Conservation (phyloP, 257 asterid species). For the Fraxinus americana region DNA sequence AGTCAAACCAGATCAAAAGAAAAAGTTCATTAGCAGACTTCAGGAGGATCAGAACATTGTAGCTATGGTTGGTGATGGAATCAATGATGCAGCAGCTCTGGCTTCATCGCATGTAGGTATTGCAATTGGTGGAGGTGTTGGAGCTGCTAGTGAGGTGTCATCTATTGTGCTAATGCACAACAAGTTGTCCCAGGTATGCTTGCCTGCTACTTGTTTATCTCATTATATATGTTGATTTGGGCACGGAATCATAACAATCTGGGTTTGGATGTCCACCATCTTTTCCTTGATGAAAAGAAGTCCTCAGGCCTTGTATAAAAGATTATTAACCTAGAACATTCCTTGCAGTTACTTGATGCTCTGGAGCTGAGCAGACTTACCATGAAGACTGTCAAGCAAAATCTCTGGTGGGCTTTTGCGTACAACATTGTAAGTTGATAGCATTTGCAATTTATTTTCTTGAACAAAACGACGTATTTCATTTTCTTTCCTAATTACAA, state of each 20-base stretch:
- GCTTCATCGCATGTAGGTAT: conserved; percentile 95
- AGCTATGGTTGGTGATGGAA: conserved; percentile 99
- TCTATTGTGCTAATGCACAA: conserved; percentile 95
- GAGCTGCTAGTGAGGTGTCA: conserved; percentile 98
- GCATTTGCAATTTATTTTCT: conserved; percentile 24
- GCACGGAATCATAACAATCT: not conserved
- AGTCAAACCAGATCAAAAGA: conserved; percentile 86
- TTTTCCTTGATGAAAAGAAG: not conserved
- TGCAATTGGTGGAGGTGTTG: conserved; percentile 94
- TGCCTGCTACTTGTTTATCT: conserved; percentile 1
- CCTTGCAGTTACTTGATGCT: conserved; percentile 85
- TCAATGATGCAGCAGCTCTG: conserved; percentile 97
- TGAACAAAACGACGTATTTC: not conserved
- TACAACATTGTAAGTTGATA: conserved; percentile 83
- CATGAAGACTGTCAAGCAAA: conserved; percentile 95
- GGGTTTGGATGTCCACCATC: not conserved
- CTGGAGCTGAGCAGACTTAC: conserved; percentile 95
- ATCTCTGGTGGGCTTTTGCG: conserved; percentile 99
- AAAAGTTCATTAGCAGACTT: conserved; percentile 68
- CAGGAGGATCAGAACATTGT: conserved; percentile 71
- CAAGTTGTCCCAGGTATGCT: conserved; percentile 82
- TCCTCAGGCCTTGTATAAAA: not conserved
- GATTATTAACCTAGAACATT: conserved; percentile 7
- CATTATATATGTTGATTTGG: not conserved
- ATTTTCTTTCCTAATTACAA: not conserved